phyloP scores from a whole-genome alignment of 306 rosid genomes.

The Leucaena leucocephala region DNA sequence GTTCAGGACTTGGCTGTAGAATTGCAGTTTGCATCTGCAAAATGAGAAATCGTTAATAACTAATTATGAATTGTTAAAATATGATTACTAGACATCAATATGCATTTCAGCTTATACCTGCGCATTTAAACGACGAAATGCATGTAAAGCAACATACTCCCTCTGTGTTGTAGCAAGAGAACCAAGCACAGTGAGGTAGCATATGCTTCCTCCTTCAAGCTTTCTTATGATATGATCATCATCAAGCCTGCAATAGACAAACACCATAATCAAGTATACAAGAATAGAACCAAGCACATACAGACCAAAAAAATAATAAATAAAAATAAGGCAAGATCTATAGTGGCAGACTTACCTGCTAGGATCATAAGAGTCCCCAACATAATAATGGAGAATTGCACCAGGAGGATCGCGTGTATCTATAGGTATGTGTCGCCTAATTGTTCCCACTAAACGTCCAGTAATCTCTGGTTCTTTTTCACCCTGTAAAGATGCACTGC shows the following conservation, averaged over 20 bases:
- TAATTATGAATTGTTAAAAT: conserved; percentile 25
- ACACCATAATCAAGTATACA: conserved; percentile 3
- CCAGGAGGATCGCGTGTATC: conserved; percentile 95
- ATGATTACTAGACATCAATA: conserved; percentile 18
- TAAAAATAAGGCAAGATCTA: not conserved
- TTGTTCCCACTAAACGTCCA: conserved; percentile 94
- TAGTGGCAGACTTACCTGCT: conserved; percentile 54
- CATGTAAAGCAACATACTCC: conserved; percentile 91
- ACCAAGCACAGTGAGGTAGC: conserved; percentile 93
- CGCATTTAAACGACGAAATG: conserved; percentile 91
- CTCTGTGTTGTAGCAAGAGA: conserved; percentile 99
- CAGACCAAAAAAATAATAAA: not conserved
- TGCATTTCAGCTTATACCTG: conserved; percentile 62
- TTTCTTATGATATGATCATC: conserved; percentile 88
- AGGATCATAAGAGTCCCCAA: conserved; percentile 83
- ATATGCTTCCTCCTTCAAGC: conserved; percentile 73
- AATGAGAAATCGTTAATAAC: conserved; percentile 37
- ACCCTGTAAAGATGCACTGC: conserved; percentile 54
- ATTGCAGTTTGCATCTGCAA: conserved; percentile 95
- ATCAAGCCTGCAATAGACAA: conserved; percentile 55
- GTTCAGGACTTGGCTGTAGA: conserved; percentile 96
- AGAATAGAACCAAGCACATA: conserved; percentile 16
- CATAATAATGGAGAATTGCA: conserved; percentile 93
- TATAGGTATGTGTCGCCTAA: conserved; percentile 83
- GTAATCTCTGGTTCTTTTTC: conserved; percentile 74